Evolutionary conservation across 176 grass and related monocot species (phyloP), one percentile per base, ranked within the genome.

Genomic region (Poa pratensis): DNA sequence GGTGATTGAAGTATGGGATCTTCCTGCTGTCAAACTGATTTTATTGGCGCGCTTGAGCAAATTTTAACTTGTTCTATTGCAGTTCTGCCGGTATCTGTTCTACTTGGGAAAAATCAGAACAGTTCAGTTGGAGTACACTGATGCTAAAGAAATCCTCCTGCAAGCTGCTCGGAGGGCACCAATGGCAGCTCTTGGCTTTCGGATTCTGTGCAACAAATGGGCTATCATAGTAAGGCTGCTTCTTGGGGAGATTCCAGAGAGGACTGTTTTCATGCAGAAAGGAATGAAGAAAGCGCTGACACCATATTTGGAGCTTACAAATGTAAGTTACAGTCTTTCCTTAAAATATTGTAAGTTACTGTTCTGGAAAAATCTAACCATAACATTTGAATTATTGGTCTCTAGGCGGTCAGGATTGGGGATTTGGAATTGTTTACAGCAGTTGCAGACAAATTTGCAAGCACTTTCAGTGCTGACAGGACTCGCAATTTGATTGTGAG

Each of bases 101-200:
- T 95, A 98, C 81, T 73, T 95, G 72, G 93, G 93, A 9, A 95
- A 98, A 83, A 98, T 95, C 19, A 87, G 96, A 83, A 94, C 96
- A 30, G 94, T 98, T 91, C 93, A 92, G 81, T 92, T 95, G 82
- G 93, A 95, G 57, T 92, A 95, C 34, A 92, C 96, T 12, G 96
- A 94, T 92, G 96, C 96, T 58, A 95, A 95, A 82, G 89, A 93
- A 86, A 98, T 91, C 83, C 85, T 95, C 20, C 55, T 98, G 77
- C 96, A 98, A 91, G 91, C 91, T 91, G 93, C 96, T 69, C 37
- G 91, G 46, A 98, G 94, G 63, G 91, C 93, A 74, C 91, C 93
- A 11, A 82, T 69, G 2, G 83, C 91, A 15, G 95, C 95, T 63
- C 80, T 63, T 67, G 93, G 93, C 11, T 98, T 95, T 73, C 87